phyloP scores from a whole-genome alignment of 1,139 yeast species.

The Blastobotrys arbuscula region DNA sequence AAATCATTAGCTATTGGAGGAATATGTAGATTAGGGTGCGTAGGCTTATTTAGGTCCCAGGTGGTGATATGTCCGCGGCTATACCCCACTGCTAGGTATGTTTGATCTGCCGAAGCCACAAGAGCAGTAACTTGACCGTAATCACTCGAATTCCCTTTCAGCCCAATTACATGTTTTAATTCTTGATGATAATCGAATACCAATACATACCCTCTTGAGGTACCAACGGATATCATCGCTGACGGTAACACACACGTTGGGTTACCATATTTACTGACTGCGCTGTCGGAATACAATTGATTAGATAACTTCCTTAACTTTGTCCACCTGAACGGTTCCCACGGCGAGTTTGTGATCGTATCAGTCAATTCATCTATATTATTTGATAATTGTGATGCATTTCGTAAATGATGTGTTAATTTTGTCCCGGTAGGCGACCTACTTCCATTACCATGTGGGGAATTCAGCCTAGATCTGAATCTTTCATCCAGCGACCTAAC shows the following conservation, averaged over 20 bases:
- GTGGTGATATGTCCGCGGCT: slow-evolving; percentile 41
- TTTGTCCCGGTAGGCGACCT: slow-evolving; percentile 6
- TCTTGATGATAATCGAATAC: slow-evolving; percentile 62
- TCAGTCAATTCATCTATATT: slow-evolving; percentile 17
- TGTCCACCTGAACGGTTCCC: slow-evolving; percentile 41
- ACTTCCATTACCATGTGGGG: slow-evolving; percentile 16
- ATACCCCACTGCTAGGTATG: slow-evolving; percentile 45
- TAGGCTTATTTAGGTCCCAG: slow-evolving; percentile 41
- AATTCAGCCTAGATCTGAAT: slow-evolving; percentile 28
- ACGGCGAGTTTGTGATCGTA: slow-evolving; percentile 11
- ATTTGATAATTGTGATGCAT: slow-evolving; percentile 13
- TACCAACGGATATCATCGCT: slow-evolving; percentile 56
- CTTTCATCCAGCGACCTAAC: slow-evolving; percentile 25
- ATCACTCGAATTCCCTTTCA: slow-evolving; percentile 19
- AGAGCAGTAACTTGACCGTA: slow-evolving; percentile 45
- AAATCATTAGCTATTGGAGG: slow-evolving; percentile 32
- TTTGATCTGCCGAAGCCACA: slow-evolving; percentile 47
- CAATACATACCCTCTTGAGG: slow-evolving; percentile 51
- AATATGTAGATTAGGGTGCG: slow-evolving; percentile 32
- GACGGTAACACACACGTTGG: slow-evolving; percentile 46
- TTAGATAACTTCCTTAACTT: slow-evolving; percentile 40
- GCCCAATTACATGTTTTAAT: slow-evolving; percentile 40
- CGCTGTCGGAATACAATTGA: slow-evolving; percentile 37
- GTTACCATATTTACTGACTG: slow-evolving; percentile 43
- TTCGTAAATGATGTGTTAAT: slow-evolving; percentile 6